Evolutionary conservation across 225 moss, liverwort and hornwort genomes (phyloP), one percentile per base, ranked within the genome.

Genomic region (Sphagnum tenellum): DNA sequence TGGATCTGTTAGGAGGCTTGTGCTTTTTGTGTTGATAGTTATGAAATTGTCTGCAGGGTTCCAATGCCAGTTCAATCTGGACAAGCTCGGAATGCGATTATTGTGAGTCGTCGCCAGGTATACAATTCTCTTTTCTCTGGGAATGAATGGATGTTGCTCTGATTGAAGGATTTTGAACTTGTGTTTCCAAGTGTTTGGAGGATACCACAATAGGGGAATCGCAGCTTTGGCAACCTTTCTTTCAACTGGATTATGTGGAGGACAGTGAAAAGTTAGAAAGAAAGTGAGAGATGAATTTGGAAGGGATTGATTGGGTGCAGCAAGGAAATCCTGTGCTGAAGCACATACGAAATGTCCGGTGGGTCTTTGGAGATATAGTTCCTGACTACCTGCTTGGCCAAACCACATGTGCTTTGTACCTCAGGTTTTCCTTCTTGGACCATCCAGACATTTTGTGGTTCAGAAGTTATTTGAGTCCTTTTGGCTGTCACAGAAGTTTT

Each of bases 321-420:
- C 82, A 89, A 79, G 96, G 96, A 45, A 98, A 98, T 82, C 87
- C 93, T 46, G 76, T 98, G 56, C 70, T 98, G 69, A 98, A 98
- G 78, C 87, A 79, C 70, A 89, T 98, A 62, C 82, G 93, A 8
- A 98, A 98, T 63, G 86, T 93, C 57, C 79, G 96, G 62, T 98
- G 96, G 96, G 78, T 87, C 55, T 93, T 83, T 58, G 76, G 85
- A 29, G 90, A 98, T 63, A 85, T 90, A 61, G 96, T 98, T 12
- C 96, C 96, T 13, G 96, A 98, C 71, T 98, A 98, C 61, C 68
- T 89, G 71, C 83, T 98, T 68, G 96, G 96, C 44, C 90, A 90
- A 69, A 80, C 81, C 65, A 85, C 90, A 3, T 98, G 96, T 77
- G 96, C 96, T 70, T 88, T 98, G 57, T 98, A 98, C 71, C 72